Conservation (phyloP, 2,329 filamentous ascomycete genomes). For the Nemania abortiva region DNA sequence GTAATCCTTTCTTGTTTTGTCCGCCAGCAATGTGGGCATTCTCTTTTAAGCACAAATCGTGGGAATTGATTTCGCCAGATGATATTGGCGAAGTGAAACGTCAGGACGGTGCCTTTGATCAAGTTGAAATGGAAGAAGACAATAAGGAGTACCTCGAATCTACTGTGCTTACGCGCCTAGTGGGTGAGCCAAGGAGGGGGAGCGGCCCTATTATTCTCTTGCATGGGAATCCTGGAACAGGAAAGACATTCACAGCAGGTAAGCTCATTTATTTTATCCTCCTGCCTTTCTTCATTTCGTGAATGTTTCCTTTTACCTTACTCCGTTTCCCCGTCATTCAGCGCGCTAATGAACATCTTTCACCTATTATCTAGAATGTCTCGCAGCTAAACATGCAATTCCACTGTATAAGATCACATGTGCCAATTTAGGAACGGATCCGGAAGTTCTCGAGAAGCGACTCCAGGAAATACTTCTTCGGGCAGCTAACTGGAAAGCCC, state of each 20-base stretch:
- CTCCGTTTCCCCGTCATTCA: not conserved
- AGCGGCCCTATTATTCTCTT: constrained; percentile 35
- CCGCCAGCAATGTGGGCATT: constrained; percentile 39
- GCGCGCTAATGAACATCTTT: not conserved
- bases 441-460: constrained; percentile 30
- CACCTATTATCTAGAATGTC: constrained; percentile 32
- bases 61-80: constrained; percentile 28
- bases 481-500: constrained; percentile 38
- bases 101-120: constrained; percentile 2
- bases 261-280: constrained; percentile 5
- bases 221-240: constrained; percentile 34
- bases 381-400: constrained; percentile 32
- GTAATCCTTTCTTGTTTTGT: constrained; percentile 32
- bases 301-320: too few relatives aligned
- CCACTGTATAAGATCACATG: constrained; percentile 38
- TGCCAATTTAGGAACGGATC: constrained; percentile 34
- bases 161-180: not conserved
- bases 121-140: constrained; percentile 13
- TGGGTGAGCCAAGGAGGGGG: constrained; percentile 5
- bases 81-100: constrained; percentile 26
- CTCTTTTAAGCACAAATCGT: constrained; percentile 38
- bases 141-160: constrained; percentile 15
- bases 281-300: too few relatives aligned
- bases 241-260: constrained; percentile 41
- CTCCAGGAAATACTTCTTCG: constrained; percentile 32